phyloP scores from a whole-genome alignment of 805 yeast species.

The Starmerella bombicola region DNA sequence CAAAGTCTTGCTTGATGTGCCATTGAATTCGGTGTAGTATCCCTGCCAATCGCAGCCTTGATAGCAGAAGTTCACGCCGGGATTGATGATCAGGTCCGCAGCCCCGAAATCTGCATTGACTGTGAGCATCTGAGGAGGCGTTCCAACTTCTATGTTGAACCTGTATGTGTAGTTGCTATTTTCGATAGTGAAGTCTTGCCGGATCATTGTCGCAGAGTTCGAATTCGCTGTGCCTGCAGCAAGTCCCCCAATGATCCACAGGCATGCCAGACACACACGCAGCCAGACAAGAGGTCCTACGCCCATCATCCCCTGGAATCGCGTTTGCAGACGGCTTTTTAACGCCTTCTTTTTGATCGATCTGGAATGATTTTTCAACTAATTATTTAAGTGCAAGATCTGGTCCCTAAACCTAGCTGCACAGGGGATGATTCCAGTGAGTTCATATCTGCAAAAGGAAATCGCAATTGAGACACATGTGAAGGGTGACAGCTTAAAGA shows the following conservation, averaged over 20 bases:
- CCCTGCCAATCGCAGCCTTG: conserved; percentile 1
- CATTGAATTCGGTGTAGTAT: conserved; percentile 1
- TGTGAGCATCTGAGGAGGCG: conserved; percentile 13
- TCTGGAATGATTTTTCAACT: too few relatives aligned
- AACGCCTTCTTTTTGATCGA: too few relatives aligned
- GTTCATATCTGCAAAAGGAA: too few relatives aligned
- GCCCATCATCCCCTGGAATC: too few relatives aligned
- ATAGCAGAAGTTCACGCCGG: conserved; percentile 6
- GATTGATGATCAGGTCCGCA: conserved; percentile 12
- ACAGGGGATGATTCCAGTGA: too few relatives aligned
- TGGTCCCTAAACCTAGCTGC: too few relatives aligned
- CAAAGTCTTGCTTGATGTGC: background rate
- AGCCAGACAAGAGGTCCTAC: too few relatives aligned
- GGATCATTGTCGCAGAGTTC: background rate
- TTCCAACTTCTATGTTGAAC: conserved; percentile 10
- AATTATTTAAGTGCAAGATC: too few relatives aligned
- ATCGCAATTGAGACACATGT: too few relatives aligned
- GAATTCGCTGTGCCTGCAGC: background rate
- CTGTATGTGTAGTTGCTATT: conserved; percentile 1
- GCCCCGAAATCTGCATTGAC: conserved; percentile 16
- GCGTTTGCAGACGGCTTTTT: too few relatives aligned
- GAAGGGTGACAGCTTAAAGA: too few relatives aligned
- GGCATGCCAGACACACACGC: too few relatives aligned
- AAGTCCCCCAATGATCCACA: background rate
- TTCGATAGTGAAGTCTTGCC: conserved; percentile 8